These are phyloP conservation scores for Trichopus zeylanicus DNA, from an alignment of 116 monocot genomes.

Conservation along the genomic window DNA sequence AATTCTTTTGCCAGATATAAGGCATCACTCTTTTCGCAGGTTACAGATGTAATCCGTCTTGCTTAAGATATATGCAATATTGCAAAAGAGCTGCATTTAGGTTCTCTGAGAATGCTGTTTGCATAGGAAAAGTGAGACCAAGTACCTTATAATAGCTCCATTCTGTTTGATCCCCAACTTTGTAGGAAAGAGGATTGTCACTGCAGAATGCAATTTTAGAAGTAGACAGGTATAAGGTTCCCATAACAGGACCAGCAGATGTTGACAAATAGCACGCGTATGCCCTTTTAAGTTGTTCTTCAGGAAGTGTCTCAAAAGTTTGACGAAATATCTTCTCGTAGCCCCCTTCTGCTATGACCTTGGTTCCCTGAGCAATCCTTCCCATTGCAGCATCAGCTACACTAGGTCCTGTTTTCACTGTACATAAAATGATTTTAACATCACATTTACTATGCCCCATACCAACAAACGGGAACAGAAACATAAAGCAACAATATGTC, in stretches of 20 bases:
- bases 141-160: slow-evolving; percentile 96
- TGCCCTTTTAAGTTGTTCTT: slow-evolving; percentile 58
- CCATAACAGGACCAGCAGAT: slow-evolving; percentile 69
- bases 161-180: slow-evolving; percentile 75
- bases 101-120: neutral
- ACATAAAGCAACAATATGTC: neutral
- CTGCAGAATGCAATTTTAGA: slow-evolving; percentile 85
- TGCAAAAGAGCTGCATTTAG: neutral
- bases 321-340: slow-evolving; percentile 67
- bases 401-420: slow-evolving; percentile 92
- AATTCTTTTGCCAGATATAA: neutral
- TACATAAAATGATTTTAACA: neutral
- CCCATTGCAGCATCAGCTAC: slow-evolving; percentile 82
- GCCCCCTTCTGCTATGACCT: slow-evolving; percentile 70
- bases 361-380: slow-evolving; percentile 60
- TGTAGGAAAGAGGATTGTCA: slow-evolving; percentile 77
- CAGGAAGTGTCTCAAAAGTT: slow-evolving; percentile 68
- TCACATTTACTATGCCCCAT: neutral
- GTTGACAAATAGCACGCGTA: slow-evolving; percentile 78
- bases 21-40: no score
- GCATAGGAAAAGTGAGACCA: neutral
- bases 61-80: neutral
- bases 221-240: slow-evolving; percentile 71
- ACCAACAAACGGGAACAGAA: neutral
- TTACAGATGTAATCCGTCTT: no score